Conservation (phyloP, 176 grass and related monocot species). For the Hsuehochloa calcarea region DNA sequence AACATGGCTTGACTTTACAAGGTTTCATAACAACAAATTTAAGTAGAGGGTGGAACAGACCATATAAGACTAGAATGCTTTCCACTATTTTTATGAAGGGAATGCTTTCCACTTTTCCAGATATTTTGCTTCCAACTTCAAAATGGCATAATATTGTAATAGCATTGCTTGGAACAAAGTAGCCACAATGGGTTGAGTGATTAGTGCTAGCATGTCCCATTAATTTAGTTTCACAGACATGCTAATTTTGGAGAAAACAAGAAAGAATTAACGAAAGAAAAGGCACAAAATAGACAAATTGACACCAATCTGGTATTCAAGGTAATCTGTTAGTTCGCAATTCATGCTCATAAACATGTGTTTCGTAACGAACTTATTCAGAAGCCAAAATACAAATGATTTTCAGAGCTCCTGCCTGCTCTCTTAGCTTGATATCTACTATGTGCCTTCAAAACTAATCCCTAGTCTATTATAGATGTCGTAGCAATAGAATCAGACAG, state of each 20-base stretch:
- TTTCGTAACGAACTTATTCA: background rate
- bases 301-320: too few relatives aligned
- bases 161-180: background rate
- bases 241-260: too few relatives aligned
- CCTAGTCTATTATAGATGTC: background rate
- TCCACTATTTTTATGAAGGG: background rate
- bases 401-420: background rate
- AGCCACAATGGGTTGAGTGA: background rate
- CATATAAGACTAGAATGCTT: background rate
- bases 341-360: background rate
- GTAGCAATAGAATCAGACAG: too few relatives aligned
- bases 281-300: too few relatives aligned
- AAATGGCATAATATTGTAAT: background rate
- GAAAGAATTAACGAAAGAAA: too few relatives aligned
- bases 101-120: background rate
- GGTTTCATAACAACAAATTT: background rate
- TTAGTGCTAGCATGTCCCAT: too few relatives aligned
- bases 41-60: background rate
- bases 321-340: too few relatives aligned
- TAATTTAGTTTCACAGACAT: too few relatives aligned
- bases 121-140: background rate
- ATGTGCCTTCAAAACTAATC: background rate
- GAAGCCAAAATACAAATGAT: background rate
- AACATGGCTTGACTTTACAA: background rate
- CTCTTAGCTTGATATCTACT: background rate